phyloP scores from a whole-genome alignment of 129 eudicot genomes.

The Deinandra increscens region DNA sequence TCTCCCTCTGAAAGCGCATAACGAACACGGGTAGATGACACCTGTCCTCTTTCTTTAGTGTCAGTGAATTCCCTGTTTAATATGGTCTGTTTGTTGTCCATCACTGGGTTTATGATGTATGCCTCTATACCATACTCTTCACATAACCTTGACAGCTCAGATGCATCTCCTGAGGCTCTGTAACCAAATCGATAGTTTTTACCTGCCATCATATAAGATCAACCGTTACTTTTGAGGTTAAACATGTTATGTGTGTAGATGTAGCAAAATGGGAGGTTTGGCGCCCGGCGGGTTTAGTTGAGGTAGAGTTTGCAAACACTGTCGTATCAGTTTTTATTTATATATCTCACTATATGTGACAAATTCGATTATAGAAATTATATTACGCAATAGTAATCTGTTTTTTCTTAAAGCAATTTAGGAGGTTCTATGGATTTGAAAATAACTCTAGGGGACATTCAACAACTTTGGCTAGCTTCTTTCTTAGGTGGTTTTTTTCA shows the following conservation, averaged over 20 bases:
- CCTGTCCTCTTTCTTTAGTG: constrained; percentile 87
- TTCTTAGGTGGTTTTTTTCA: neutral
- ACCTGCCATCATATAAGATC: constrained; percentile 43
- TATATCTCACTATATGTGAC: too few species aligned
- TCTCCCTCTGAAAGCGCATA: constrained; percentile 83
- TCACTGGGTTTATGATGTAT: constrained; percentile 73
- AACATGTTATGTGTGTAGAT: neutral
- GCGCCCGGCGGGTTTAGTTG: neutral
- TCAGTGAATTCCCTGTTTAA: constrained; percentile 26
- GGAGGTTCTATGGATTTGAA: neutral
- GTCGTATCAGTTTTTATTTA: too few species aligned
- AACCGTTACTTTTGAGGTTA: constrained; percentile 12
- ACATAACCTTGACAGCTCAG: constrained; percentile 67
- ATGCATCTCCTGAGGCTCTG: constrained; percentile 78
- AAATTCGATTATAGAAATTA: too few species aligned
- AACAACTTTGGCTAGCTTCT: neutral
- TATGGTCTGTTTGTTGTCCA: constrained; percentile 67
- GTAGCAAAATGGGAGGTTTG: neutral
- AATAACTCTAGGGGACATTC: neutral
- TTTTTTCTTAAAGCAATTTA: neutral
- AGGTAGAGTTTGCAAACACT: neutral
- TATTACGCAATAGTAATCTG: neutral
- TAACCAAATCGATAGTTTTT: constrained; percentile 93
- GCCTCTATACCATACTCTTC: constrained; percentile 71
- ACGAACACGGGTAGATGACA: constrained; percentile 95